Evolutionary conservation across 148 eudicot genomes (phyloP).

Genomic region (Silene latifolia): DNA sequence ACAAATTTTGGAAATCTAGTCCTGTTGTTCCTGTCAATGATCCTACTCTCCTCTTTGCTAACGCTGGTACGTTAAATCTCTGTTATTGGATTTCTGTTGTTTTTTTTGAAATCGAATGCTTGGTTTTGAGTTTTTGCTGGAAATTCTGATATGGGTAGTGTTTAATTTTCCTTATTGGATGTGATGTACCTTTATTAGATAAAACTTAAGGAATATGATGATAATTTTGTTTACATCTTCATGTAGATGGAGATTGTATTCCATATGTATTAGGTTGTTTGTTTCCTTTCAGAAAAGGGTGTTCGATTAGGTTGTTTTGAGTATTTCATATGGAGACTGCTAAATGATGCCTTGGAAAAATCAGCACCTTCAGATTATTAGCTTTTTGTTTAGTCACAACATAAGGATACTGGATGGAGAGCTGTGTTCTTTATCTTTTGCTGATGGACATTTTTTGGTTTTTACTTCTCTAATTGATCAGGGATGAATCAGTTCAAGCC

Average conservation of each 20-base stretch:
- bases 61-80: slow-evolving; percentile 62
- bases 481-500: too few species aligned
- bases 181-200: too few species aligned
- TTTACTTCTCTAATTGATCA: too few species aligned
- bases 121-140: background rate
- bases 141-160: background rate
- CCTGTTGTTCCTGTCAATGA: slow-evolving; percentile 94
- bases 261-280: too few species aligned
- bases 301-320: too few species aligned
- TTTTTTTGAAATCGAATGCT: background rate
- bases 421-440: background rate
- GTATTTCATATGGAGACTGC: too few species aligned
- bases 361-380: background rate
- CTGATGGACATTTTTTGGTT: background rate
- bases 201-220: too few species aligned
- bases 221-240: background rate
- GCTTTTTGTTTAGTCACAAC: background rate
- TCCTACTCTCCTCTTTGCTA: slow-evolving; percentile 90
- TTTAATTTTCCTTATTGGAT: background rate
- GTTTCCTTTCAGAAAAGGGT: too few species aligned
- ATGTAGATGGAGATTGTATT: too few species aligned
- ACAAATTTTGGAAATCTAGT: slow-evolving; percentile 73
- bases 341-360: background rate
- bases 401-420: background rate
- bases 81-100: background rate